Evolutionary conservation across 176 grass and related monocot genomes (phyloP).

Genomic region (Tillandsia leiboldiana): DNA sequence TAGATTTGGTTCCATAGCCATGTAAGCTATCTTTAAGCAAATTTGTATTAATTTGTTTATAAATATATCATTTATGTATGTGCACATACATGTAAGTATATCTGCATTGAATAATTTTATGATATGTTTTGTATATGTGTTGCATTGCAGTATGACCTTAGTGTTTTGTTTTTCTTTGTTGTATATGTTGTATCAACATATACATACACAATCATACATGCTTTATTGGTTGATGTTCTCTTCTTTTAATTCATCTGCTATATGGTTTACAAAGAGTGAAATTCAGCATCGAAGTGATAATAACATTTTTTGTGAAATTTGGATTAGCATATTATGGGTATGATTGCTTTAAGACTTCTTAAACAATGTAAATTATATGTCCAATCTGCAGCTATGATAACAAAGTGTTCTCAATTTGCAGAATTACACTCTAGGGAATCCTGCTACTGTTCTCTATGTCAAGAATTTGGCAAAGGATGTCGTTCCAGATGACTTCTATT

Average conservation of each 20-base stretch:
- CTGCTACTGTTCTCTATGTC: slow-evolving; percentile 73
- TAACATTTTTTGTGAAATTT: not conserved
- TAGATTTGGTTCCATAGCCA: not conserved
- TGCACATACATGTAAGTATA: no score
- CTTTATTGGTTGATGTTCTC: not conserved
- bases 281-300: not conserved
- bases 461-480: slow-evolving; percentile 96
- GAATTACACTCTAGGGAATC: slow-evolving; percentile 86
- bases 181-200: not conserved
- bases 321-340: not conserved
- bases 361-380: no score
- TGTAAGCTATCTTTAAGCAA: no score
- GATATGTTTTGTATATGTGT: not conserved
- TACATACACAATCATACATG: not conserved
- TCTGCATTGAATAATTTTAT: not conserved
- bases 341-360: not conserved
- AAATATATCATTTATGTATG: no score
- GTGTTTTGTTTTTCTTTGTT: not conserved
- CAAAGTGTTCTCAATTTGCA: slow-evolving; percentile 13
- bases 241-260: not conserved
- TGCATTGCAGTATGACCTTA: not conserved
- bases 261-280: not conserved
- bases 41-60: no score
- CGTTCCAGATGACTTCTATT: slow-evolving; percentile 78
- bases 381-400: no score